Conservation (phyloP, 768 basidiomycete genomes). For the Paxillus involutus region DNA sequence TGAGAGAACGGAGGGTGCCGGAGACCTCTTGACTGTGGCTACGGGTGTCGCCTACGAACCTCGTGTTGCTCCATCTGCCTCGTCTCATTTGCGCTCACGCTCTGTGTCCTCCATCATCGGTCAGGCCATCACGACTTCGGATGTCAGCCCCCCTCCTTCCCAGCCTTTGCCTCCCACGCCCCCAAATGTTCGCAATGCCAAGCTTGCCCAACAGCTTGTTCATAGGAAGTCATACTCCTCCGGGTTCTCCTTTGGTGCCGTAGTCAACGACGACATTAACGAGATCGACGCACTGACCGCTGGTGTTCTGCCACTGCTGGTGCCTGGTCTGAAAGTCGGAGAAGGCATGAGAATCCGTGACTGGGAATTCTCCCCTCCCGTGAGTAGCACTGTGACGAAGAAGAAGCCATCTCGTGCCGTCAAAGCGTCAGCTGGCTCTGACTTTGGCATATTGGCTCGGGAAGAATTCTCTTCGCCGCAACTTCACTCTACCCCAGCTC, state of each 20-base stretch:
- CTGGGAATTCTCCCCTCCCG: conserved; percentile 39
- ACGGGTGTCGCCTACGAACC: conserved; percentile 34
- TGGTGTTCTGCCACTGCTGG: conserved; percentile 63
- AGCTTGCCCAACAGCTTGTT: conserved; percentile 45
- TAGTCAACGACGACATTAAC: conserved; percentile 49
- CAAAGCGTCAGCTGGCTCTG: conserved; percentile 9
- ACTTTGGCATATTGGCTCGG: conserved; percentile 28
- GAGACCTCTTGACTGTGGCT: conserved; percentile 23
- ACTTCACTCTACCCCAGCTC: conserved; percentile 62
- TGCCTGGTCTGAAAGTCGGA: conserved; percentile 64
- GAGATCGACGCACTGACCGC: conserved; percentile 75
- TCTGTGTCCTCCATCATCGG: conserved; percentile 53
- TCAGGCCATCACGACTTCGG: conserved; percentile 37
- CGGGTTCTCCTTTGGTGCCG: conserved; percentile 59
- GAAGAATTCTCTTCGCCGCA: conserved; percentile 56
- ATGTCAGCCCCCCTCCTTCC: conserved; percentile 54
- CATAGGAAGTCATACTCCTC: conserved; percentile 68
- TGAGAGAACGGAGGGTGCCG: conserved; percentile 28
- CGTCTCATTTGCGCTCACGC: conserved; percentile 57
- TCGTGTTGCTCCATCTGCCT: conserved; percentile 21
- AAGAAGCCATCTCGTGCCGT: conserved; percentile 29
- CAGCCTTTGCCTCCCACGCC: conserved; percentile 77
- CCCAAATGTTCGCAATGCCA: conserved; percentile 58
- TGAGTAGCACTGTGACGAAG: conserved; percentile 35
- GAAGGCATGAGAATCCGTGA: conserved; percentile 54